These are phyloP conservation scores for Colletotrichum caudatum DNA, from an alignment of 2,329 filamentous ascomycete species.

Conservation along the genomic window DNA sequence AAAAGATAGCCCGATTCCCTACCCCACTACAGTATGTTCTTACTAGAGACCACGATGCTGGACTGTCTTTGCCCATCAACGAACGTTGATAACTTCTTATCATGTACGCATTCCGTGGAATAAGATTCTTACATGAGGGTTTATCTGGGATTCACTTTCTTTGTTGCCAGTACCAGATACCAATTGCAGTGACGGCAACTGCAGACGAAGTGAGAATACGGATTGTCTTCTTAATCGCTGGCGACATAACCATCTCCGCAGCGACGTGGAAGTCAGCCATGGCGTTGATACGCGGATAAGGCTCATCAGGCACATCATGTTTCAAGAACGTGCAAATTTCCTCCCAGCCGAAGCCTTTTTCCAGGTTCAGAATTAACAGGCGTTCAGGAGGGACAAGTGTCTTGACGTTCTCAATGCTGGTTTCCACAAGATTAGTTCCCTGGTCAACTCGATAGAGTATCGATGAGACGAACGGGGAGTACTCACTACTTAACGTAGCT, in stretches of 20 bases:
- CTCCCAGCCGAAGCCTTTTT: conserved; percentile 54
- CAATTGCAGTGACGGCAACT: conserved; percentile 16
- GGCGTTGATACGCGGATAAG: conserved; percentile 46
- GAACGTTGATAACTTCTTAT: background rate
- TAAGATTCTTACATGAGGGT: no score
- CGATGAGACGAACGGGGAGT: no score
- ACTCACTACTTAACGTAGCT: conserved; percentile 34
- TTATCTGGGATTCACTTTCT: background rate
- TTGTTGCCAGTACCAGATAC: conserved; percentile 32
- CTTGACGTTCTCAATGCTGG: conserved; percentile 43
- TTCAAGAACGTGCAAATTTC: conserved; percentile 51
- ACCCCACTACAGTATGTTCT: no score
- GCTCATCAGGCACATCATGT: conserved; percentile 46
- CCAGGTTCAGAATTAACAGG: conserved; percentile 49
- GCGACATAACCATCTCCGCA: conserved; percentile 33
- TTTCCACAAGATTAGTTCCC: conserved; percentile 28
- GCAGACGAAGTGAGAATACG: conserved; percentile 25
- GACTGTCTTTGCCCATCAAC: background rate
- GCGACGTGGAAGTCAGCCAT: conserved; percentile 39
- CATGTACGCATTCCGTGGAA: no score
- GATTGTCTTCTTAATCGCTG: conserved; percentile 32
- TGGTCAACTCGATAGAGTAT: background rate
- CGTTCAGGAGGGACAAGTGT: conserved; percentile 46
- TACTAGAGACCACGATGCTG: no score
- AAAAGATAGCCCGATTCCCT: no score